Conservation (phyloP, 2,329 filamentous ascomycete species). For the Aquanectria penicillioides region DNA sequence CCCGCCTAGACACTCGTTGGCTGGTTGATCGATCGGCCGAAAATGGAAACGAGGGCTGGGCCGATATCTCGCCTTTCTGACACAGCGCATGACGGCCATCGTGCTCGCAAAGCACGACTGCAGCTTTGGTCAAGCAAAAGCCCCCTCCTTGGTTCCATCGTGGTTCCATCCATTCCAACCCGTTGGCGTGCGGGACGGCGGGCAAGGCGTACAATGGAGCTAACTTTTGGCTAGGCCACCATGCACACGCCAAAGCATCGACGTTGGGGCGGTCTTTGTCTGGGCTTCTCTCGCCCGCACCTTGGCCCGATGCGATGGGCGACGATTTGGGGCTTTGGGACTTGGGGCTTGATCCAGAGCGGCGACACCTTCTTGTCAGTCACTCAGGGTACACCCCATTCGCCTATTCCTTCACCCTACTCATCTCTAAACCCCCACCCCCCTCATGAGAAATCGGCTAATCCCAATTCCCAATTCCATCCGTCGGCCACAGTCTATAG, state of each 20-base stretch:
- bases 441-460: not conserved
- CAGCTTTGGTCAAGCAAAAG: no score
- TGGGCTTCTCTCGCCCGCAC: constrained; percentile 23
- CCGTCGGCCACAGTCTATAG: constrained; percentile 3
- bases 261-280: constrained; percentile 28
- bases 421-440: constrained; percentile 1
- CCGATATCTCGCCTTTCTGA: constrained; percentile 11
- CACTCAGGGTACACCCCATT: not conserved
- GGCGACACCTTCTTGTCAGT: no score
- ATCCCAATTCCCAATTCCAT: constrained; percentile 10
- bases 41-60: not conserved
- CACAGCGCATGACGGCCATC: not conserved
- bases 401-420: not conserved
- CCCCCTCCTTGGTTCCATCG: constrained; percentile 2
- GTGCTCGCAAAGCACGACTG: not conserved
- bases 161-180: constrained; percentile 10
- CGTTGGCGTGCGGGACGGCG: constrained; percentile 8
- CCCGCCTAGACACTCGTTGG: not conserved
- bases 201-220: constrained; percentile 5
- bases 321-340: constrained; percentile 13
- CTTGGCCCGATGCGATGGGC: constrained; percentile 35
- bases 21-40: not conserved
- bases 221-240: constrained; percentile 2
- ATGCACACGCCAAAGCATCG: constrained; percentile 20
- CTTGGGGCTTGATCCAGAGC: not conserved